Evolutionary conservation across 176 grass and related monocot species (phyloP).

Genomic region (Stipa capillata): DNA sequence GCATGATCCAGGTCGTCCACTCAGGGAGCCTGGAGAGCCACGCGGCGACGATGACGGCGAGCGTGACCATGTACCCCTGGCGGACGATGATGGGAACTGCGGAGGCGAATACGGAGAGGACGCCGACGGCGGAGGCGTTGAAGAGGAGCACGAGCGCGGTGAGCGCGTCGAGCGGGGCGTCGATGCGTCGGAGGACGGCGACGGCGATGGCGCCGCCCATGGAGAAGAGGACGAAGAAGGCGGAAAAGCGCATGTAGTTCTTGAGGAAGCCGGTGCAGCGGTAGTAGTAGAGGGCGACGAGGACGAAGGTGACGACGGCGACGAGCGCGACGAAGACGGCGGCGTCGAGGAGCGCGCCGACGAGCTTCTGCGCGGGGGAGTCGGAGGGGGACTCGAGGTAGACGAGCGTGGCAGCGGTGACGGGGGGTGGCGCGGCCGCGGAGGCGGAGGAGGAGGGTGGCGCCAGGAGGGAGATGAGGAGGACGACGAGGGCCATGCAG

Average conservation of each 20-base stretch:
- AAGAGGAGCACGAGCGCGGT: conserved; percentile 64
- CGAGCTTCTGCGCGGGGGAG: conserved; percentile 49
- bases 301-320: conserved; percentile 58
- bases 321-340: conserved; percentile 79
- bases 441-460: conserved; percentile 28
- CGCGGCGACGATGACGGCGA: conserved; percentile 83
- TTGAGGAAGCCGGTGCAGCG: conserved; percentile 86
- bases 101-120: conserved; percentile 69
- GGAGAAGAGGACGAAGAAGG: conserved; percentile 92
- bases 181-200: conserved; percentile 50
- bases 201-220: conserved; percentile 78
- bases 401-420: conserved; percentile 74
- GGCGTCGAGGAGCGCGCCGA: conserved; percentile 81
- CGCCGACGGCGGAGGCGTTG: conserved; percentile 69
- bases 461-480: conserved; percentile 69
- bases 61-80: conserved; percentile 79
- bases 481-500: conserved; percentile 90
- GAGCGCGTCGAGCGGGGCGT: conserved; percentile 58
- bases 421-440: conserved; percentile 27
- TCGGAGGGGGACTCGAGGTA: conserved; percentile 73
- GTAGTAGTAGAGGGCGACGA: conserved; percentile 98
- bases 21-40: conserved; percentile 87
- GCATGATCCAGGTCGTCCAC: conserved; percentile 95
- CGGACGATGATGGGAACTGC: conserved; percentile 79
- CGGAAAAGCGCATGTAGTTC: conserved; percentile 95